Evolutionary conservation across 129 eudicot genomes (phyloP).

Genomic region (Scalesia atractyloides): DNA sequence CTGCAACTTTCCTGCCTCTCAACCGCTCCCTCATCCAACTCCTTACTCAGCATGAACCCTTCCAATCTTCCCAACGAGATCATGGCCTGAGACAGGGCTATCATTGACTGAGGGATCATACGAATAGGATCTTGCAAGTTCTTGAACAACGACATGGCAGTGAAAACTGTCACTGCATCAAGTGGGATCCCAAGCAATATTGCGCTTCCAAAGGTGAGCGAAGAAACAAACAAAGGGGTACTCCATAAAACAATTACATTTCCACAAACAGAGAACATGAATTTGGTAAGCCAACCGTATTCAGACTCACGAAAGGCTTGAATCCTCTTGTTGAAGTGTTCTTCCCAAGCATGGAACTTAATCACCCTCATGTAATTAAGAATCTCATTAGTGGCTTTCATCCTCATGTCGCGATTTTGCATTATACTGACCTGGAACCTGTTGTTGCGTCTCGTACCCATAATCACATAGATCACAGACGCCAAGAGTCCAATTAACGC

Average conservation of each 20-base stretch:
- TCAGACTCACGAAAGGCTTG: slow-evolving; percentile 61
- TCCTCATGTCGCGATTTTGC: slow-evolving; percentile 69
- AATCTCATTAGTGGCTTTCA: slow-evolving; percentile 94
- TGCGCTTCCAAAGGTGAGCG: slow-evolving; percentile 76
- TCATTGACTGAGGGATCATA: slow-evolving; percentile 88
- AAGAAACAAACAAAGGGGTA: slow-evolving; percentile 58
- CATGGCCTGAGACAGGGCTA: slow-evolving; percentile 82
- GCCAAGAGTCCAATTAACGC: slow-evolving; percentile 50
- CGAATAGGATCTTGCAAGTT: slow-evolving; percentile 90
- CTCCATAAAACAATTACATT: slow-evolving; percentile 77
- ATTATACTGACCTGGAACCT: slow-evolving; percentile 56
- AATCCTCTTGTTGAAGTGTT: slow-evolving; percentile 70
- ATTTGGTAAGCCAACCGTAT: slow-evolving; percentile 67
- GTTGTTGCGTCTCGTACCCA: slow-evolving; percentile 58
- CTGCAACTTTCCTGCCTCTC: slow-evolving; percentile 66
- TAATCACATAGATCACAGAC: slow-evolving; percentile 48
- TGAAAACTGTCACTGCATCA: slow-evolving; percentile 77
- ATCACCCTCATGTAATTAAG: slow-evolving; percentile 85
- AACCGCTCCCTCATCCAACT: slow-evolving; percentile 61
- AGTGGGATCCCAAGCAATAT: slow-evolving; percentile 64
- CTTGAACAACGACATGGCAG: slow-evolving; percentile 70
- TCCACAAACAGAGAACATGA: slow-evolving; percentile 51
- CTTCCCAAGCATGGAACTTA: slow-evolving; percentile 97
- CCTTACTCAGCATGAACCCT: slow-evolving; percentile 68
- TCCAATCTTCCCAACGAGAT: slow-evolving; percentile 82